Base-by-base conservation (phyloP, 1,139 yeast species). In the Blastobotrys persicus region DNA sequence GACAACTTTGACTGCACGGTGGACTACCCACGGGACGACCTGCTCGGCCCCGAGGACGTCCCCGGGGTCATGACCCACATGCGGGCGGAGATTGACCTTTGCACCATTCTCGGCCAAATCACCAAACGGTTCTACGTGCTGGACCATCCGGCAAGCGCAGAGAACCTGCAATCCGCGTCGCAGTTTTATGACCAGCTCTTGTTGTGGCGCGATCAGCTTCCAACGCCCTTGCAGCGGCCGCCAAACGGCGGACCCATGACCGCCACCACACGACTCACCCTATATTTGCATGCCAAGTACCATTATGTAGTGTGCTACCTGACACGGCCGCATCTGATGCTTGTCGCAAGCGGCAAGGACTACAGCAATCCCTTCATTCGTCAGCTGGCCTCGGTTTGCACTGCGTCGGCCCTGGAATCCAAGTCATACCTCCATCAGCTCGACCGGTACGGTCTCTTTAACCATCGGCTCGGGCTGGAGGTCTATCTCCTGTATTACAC, bases 1-100 rank as follows among this genome's bases (percentile, higher is more conserved):
- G 64, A 68, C 17, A 84, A 80, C 26, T 49, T 38, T 33, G 52
- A 49, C 31, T 43, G 48, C 32, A 43, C 52, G 4, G 49, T 46
- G 20, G 52, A 43, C 11, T 34, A 28, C 18, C 50, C 52, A 4
- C 19, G 49, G 12, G 49, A 44, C 14, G 48, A 46, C 20, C 34
- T 41, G n/a, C 28, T 45, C 11, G 44, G 41, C 31, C 5, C 38
- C 23, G 26, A 44, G 34, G 9, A 31, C 13, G 12, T 34, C 39
- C 5, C 13, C 13, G 20, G 39, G 16, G 12, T 43, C 14, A 9
- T 14, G 16, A 45, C 39, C 2, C 26, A 42, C 19, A 13, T 33
- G 9, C 42, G 39, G 14, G 49, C 52, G 7, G 45, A 49, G 16
- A 43, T 42, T 23, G 42, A 44, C 32, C 41, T 49, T 33, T 13